Percentiles rank a stretch among this genome's conserved stretches.
Evolutionary conservation across 148 eudicot genomes (phyloP).

Genomic region (Pouteria glomerata): DNA sequence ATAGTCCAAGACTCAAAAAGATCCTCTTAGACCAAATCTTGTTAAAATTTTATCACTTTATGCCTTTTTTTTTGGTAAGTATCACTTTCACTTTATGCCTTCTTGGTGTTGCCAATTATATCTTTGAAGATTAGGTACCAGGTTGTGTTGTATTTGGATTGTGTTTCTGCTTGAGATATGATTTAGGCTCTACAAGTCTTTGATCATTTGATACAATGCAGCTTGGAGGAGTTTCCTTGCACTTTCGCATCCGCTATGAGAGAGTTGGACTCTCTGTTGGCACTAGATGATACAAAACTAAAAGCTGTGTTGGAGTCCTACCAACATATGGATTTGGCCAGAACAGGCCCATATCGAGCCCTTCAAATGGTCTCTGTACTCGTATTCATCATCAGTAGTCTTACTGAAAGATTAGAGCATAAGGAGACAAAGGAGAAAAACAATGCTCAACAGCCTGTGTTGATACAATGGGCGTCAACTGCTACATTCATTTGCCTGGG

Average conservation of each 20-base stretch:
- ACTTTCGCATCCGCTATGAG: constrained; percentile 51
- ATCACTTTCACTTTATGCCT: no score
- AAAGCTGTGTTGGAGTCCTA: constrained; percentile 55
- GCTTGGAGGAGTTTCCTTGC: constrained; percentile 58
- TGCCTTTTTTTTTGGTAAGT: no score
- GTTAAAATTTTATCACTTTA: neutral
- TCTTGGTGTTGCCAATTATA: neutral
- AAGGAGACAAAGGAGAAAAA: constrained; percentile 24
- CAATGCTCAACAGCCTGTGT: constrained; percentile 24
- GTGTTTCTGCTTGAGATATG: neutral
- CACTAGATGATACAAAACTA: constrained; percentile 42
- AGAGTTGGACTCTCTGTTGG: constrained; percentile 57
- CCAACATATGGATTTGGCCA: constrained; percentile 46
- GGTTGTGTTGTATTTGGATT: neutral
- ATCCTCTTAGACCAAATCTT: neutral
- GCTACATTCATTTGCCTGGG: constrained; percentile 66
- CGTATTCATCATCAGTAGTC: constrained; percentile 50
- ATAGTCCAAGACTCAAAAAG: neutral
- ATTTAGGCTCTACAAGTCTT: neutral
- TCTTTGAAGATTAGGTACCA: neutral
- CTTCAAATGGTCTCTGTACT: constrained; percentile 60
- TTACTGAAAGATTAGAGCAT: constrained; percentile 20
- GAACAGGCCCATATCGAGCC: constrained; percentile 81
- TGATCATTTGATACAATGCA: constrained; percentile 28
- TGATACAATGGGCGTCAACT: constrained; percentile 37